These are phyloP conservation scores for Schizophyllum commune DNA, from an alignment of 1,284 basidiomycete genomes.

Conservation along the genomic window DNA sequence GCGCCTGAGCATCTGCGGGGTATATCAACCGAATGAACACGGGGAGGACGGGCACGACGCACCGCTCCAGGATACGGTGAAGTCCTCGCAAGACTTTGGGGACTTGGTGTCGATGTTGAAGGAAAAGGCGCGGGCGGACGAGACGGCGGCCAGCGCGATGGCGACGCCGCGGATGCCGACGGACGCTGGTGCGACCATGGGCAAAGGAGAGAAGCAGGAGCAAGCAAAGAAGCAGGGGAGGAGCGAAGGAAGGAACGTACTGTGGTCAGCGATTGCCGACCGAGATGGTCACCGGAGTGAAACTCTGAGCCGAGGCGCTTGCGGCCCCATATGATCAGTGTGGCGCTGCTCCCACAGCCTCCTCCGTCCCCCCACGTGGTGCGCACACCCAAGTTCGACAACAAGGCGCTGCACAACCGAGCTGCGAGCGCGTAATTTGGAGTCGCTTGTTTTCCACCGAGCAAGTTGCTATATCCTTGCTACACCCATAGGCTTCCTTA, in stretches of 20 bases:
- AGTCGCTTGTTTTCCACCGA: too few species aligned
- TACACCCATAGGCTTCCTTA: too few species aligned
- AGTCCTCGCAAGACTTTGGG: slow-evolving; percentile 47
- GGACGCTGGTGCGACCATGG: neutral
- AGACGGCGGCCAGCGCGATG: slow-evolving; percentile 7
- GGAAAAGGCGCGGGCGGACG: slow-evolving; percentile 8
- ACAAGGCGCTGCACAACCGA: too few species aligned
- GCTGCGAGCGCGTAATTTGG: too few species aligned
- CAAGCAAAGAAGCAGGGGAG: neutral
- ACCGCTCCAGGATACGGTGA: slow-evolving; percentile 61
- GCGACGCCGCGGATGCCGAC: neutral
- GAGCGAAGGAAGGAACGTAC: neutral
- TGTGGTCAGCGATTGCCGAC: neutral
- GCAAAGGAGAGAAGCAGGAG: neutral
- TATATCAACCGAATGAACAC: slow-evolving; percentile 5
- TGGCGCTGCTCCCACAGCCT: neutral
- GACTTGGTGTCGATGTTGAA: slow-evolving; percentile 47
- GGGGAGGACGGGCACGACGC: slow-evolving; percentile 14
- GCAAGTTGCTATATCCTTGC: too few species aligned
- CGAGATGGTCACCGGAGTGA: neutral
- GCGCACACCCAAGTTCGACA: too few species aligned
- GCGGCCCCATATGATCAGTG: neutral
- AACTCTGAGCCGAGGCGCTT: neutral
- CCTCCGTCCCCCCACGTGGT: neutral
- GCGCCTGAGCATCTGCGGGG: slow-evolving; percentile 48